A percentile compares a stretch with the other conserved stretches of the same genome.
These are phyloP conservation scores for Aspergillus texensis DNA, from an alignment of 2,329 filamentous ascomycete genomes.

Conservation along the genomic window DNA sequence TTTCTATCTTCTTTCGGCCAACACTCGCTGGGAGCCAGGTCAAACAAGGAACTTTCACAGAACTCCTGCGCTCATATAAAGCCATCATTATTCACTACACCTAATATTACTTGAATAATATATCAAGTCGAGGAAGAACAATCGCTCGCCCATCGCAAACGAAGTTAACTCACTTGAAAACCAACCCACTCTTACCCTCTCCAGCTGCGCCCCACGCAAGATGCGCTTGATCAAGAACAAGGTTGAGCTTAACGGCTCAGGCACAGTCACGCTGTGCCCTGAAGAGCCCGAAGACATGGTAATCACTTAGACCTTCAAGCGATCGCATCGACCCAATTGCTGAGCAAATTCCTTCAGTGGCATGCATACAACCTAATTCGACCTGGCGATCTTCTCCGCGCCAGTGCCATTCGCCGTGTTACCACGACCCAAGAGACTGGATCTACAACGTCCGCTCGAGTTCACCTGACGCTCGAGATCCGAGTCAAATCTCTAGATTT, in stretches of 20 bases:
- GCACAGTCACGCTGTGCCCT: conserved; percentile 66
- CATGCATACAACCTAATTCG: conserved; percentile 75
- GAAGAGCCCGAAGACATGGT: conserved; percentile 79
- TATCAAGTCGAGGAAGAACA: not conserved
- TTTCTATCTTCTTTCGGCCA: not conserved
- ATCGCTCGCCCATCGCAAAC: not conserved
- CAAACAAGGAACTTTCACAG: not conserved
- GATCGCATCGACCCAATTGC: not conserved
- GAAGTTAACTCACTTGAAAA: not conserved
- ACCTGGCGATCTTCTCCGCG: conserved; percentile 64
- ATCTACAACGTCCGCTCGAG: conserved; percentile 63
- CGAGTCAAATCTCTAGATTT: conserved; percentile 69
- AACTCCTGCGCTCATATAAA: not conserved
- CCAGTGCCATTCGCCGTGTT: conserved; percentile 67
- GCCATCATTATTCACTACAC: not conserved
- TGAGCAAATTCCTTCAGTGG: conserved; percentile 55
- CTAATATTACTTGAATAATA: not conserved
- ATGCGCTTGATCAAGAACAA: conserved; percentile 71
- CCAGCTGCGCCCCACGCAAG: conserved; percentile 8
- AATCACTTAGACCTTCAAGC: conserved; percentile 16
- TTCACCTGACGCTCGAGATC: conserved; percentile 67
- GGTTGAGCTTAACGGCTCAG: conserved; percentile 68
- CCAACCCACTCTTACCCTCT: not conserved
- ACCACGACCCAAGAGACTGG: conserved; percentile 63
- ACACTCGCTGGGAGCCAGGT: not conserved